Conservation (phyloP, 129 eudicot species). For the Calendula officinalis region DNA sequence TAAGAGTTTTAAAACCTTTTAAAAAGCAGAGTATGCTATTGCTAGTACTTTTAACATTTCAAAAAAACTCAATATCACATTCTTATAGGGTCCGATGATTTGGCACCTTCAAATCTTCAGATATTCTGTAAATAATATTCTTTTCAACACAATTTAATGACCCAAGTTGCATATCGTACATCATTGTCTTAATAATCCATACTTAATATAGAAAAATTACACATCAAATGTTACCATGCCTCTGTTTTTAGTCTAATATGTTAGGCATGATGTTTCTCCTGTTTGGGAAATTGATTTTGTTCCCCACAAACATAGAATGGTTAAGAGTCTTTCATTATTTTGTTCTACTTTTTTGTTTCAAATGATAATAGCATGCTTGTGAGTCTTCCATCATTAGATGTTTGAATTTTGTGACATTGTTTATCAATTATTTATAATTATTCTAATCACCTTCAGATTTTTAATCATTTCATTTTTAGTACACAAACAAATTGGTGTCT, state of each 20-base stretch:
- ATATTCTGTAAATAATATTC: no score
- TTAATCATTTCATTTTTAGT: constrained; percentile 13
- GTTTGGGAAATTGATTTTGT: constrained; percentile 56
- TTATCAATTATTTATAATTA: constrained; percentile 14
- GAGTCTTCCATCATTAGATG: constrained; percentile 42
- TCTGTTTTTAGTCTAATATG: not conserved
- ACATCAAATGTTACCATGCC: not conserved
- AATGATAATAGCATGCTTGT: constrained; percentile 49
- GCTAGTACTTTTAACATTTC: not conserved
- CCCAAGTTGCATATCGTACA: constrained; percentile 5
- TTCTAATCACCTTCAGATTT: constrained; percentile 28
- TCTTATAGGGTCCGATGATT: no score
- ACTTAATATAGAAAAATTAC: not conserved
- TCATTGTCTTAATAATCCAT: not conserved
- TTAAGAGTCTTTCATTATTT: constrained; percentile 46
- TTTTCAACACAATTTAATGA: not conserved
- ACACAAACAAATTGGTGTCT: not conserved
- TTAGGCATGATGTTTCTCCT: constrained; percentile 45
- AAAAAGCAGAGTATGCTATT: no score
- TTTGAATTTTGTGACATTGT: constrained; percentile 39
- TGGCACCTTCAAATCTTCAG: no score
- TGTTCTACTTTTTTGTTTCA: constrained; percentile 40
- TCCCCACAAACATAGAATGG: constrained; percentile 50
- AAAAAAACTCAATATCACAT: not conserved
- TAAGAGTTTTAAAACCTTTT: not conserved